These are phyloP conservation scores for Monosporascus sp. DNA, from an alignment of 2,329 filamentous ascomycete species.

Conservation along the genomic window DNA sequence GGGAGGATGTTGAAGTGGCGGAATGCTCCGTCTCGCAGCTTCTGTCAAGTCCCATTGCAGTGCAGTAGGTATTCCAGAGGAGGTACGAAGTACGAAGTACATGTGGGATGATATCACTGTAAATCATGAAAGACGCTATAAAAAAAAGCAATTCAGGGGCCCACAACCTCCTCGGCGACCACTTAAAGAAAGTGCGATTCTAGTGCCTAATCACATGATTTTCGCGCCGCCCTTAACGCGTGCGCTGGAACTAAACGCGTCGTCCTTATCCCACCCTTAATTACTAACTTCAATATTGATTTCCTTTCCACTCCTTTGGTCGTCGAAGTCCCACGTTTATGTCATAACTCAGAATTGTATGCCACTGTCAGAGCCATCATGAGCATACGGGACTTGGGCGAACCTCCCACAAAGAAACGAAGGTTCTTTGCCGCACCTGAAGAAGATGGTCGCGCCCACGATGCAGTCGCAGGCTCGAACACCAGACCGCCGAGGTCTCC, in stretches of 20 bases:
- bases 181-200: neutral
- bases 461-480: conserved; percentile 10
- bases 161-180: neutral
- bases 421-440: conserved; percentile 36
- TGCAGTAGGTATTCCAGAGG: neutral
- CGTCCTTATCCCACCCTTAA: neutral
- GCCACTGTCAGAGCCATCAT: conserved; percentile 19
- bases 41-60: neutral
- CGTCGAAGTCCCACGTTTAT: too few species aligned
- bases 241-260: neutral
- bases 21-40: neutral
- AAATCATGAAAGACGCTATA: neutral
- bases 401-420: conserved; percentile 30
- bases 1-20: neutral
- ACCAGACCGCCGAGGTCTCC: conserved; percentile 10
- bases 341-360: too few species aligned
- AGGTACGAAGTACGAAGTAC: neutral
- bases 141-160: neutral
- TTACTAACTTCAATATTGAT: neutral
- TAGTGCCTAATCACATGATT: neutral
- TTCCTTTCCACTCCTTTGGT: neutral
- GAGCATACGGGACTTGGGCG: conserved; percentile 31
- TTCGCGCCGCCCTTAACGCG: neutral
- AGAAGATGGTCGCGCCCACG: conserved; percentile 14
- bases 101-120: neutral